Conservation (phyloP, 164 flowering plant genomes). For the Kalanchoe fedtschenkoi region DNA sequence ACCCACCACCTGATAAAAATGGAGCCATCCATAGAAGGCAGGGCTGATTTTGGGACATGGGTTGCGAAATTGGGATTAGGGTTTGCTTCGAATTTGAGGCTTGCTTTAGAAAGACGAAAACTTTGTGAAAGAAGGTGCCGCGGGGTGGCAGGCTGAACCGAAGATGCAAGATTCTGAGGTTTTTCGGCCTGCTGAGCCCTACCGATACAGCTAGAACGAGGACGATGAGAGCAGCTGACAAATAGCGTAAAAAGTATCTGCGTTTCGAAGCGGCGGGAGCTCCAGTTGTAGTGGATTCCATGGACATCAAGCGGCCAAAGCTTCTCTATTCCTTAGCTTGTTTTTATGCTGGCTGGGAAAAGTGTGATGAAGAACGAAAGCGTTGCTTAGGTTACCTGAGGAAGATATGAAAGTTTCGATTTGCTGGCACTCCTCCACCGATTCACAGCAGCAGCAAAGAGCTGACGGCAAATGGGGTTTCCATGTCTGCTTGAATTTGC, state of each 20-base stretch:
- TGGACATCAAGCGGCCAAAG: background rate
- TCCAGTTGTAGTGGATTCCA: background rate
- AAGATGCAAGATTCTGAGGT: background rate
- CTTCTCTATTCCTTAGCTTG: background rate
- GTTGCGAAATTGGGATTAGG: constrained; percentile 8
- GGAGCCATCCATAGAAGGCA: constrained; percentile 87
- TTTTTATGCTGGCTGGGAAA: background rate
- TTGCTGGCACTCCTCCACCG: too few relatives aligned
- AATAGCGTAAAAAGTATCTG: background rate
- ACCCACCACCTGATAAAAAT: constrained; percentile 79
- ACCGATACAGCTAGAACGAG: background rate
- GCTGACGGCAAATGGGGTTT: too few relatives aligned
- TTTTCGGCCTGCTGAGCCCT: background rate
- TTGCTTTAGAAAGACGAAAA: constrained; percentile 7
- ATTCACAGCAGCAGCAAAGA: too few relatives aligned
- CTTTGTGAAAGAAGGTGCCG: background rate
- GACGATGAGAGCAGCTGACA: background rate
- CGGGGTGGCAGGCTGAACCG: background rate
- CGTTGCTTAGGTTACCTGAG: too few relatives aligned
- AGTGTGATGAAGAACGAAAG: too few relatives aligned
- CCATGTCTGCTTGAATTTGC: too few relatives aligned
- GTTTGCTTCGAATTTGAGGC: constrained; percentile 11
- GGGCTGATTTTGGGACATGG: constrained; percentile 14
- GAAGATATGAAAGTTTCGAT: too few relatives aligned
- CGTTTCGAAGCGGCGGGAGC: background rate